These are phyloP conservation scores for Russula abietina DNA, from an alignment of 768 basidiomycete species.

Conservation along the genomic window DNA sequence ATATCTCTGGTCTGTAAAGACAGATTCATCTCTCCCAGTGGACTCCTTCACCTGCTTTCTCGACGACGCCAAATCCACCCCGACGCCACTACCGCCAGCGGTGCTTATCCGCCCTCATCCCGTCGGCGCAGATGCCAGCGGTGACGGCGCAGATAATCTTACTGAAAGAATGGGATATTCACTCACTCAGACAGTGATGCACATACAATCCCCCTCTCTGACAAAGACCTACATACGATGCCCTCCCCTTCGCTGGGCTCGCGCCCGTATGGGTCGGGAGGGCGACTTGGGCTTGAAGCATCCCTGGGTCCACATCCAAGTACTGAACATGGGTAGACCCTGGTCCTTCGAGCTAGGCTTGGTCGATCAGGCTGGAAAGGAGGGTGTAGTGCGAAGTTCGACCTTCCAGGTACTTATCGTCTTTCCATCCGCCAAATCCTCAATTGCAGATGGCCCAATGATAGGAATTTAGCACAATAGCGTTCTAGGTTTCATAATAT, in stretches of 20 bases:
- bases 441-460: background rate
- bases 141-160: slow-evolving; percentile 25
- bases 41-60: slow-evolving; percentile 65
- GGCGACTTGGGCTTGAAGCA: slow-evolving; percentile 54
- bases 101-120: slow-evolving; percentile 41
- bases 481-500: background rate
- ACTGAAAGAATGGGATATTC: slow-evolving; percentile 33
- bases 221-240: slow-evolving; percentile 61
- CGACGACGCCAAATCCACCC: slow-evolving; percentile 48
- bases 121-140: slow-evolving; percentile 25
- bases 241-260: slow-evolving; percentile 36
- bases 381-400: slow-evolving; percentile 60
- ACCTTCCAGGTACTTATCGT: slow-evolving; percentile 65
- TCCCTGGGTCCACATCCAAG: slow-evolving; percentile 71
- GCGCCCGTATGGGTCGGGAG: slow-evolving; percentile 14
- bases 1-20: slow-evolving; percentile 43
- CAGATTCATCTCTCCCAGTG: slow-evolving; percentile 45
- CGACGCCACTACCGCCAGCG: slow-evolving; percentile 43
- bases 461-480: background rate
- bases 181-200: slow-evolving; percentile 64
- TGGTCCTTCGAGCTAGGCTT: slow-evolving; percentile 76
- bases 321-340: slow-evolving; percentile 57
- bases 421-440: slow-evolving; percentile 23
- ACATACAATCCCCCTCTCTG: slow-evolving; percentile 73
- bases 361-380: slow-evolving; percentile 53